Conservation (phyloP, 306 rosid species). For the Herpetospermum pedunculosum region DNA sequence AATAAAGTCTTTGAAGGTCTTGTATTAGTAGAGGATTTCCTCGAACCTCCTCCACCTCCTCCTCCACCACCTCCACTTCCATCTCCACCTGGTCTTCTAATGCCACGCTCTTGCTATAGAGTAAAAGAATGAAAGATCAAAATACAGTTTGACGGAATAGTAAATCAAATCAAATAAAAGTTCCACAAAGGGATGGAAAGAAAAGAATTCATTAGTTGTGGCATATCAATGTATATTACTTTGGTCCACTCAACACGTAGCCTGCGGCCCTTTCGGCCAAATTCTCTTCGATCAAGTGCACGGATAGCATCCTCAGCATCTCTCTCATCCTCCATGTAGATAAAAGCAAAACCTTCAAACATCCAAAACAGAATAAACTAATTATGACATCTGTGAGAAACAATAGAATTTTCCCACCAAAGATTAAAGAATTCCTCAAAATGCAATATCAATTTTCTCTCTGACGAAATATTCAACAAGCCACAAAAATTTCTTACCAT, state of each 20-base stretch:
- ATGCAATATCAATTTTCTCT: conserved; percentile 26
- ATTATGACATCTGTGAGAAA: neutral
- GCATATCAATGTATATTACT: conserved; percentile 25
- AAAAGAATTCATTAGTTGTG: neutral
- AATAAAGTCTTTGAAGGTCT: conserved; percentile 89
- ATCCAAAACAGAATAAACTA: conserved; percentile 1
- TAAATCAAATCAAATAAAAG: neutral
- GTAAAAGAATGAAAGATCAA: conserved; percentile 1
- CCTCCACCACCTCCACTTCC: conserved; percentile 6
- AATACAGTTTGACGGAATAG: neutral
- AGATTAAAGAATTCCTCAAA: conserved; percentile 30
- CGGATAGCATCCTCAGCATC: conserved; percentile 95
- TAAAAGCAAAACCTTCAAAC: conserved; percentile 77
- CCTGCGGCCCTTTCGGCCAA: conserved; percentile 87
- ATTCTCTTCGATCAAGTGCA: conserved; percentile 70
- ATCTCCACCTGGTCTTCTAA: conserved; percentile 56
- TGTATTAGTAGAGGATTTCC: conserved; percentile 54
- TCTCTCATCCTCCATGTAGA: conserved; percentile 95
- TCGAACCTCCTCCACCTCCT: conserved; percentile 35
- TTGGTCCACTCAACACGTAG: conserved; percentile 99
- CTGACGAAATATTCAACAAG: conserved; percentile 26
- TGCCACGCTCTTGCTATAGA: conserved; percentile 76
- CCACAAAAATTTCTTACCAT: conserved; percentile 27
- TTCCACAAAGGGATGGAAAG: conserved; percentile 1
- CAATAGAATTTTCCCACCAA: conserved; percentile 15